Evolutionary conservation across 1,284 basidiomycete species (phyloP), one percentile per base, ranked within the genome.

Genomic region (Cryptococcus amylolentus): DNA sequence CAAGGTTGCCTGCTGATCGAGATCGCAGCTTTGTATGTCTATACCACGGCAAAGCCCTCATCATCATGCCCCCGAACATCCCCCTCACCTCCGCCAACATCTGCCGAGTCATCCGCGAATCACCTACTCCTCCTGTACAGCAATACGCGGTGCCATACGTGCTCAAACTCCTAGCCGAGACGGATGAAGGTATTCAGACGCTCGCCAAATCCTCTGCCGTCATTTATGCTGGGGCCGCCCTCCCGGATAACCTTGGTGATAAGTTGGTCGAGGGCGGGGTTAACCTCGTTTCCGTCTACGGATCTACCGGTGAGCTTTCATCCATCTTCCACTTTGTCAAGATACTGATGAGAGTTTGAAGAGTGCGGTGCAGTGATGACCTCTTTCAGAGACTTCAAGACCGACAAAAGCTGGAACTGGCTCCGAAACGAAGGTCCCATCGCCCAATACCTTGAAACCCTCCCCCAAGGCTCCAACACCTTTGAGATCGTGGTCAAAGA

Each of bases 381-480:
- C 69, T 85, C 57, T 74, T 84, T 79, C 80, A 81, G 64, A 44
- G 72, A 60, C 52, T 35, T 35, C 10, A 68, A 65, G 1, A 71
- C 58, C 7, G 85, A 87, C 75, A 83, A 82, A 61, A 80, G 71
- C 18, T 87, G 86, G 85, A 84, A 83, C 63, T 85, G 81, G 78
- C 71, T 85, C 7, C 73, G 80, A 45, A 71, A 74, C 26, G 69
- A 66, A 67, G 82, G 55, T 61, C 78, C 66, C 1, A 70, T 78
- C 37, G 63, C 68, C 8, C 67, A 80, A 44, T 84, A 80, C 68
- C 62, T 83, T 50, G 72, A 75, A 40, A 78, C 84, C 55, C 80
- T 81, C 52, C 75, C 78, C 12, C 76, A 74, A 41, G 81, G 79
- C 0, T 73, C 73, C 13, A 76, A 76, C 41, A 80, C 80, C 0